These are phyloP conservation scores for Globisporangium sylvaticum DNA, from an alignment of 352 stramenopile genomes.

Conservation along the genomic window DNA sequence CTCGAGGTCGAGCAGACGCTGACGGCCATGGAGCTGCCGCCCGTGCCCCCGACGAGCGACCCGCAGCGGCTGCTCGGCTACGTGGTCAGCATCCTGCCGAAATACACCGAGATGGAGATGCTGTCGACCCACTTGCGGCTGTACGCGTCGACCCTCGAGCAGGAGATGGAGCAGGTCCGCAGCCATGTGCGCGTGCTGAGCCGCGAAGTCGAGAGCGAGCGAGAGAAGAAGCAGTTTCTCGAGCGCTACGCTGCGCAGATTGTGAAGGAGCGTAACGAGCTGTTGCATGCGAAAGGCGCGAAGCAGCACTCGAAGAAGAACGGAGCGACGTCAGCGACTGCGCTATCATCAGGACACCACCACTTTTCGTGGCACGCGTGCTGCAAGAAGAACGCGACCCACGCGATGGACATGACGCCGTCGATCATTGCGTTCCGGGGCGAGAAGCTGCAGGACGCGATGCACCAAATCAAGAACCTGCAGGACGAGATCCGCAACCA, in stretches of 20 bases:
- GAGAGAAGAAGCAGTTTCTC: constrained; percentile 78
- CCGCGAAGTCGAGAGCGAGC: constrained; percentile 41
- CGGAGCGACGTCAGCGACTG: background rate
- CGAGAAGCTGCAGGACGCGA: constrained; percentile 64
- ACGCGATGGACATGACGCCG: constrained; percentile 60
- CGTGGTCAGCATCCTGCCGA: constrained; percentile 67
- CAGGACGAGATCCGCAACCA: constrained; percentile 68
- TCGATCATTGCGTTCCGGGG: constrained; percentile 72
- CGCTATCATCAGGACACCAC: constrained; percentile 10
- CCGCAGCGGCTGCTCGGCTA: constrained; percentile 71
- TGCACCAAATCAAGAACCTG: constrained; percentile 38
- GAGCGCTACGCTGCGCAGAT: constrained; percentile 78
- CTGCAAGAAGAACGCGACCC: constrained; percentile 73
- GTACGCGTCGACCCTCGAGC: constrained; percentile 64
- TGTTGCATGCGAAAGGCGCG: constrained; percentile 54
- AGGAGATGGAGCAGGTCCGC: constrained; percentile 73
- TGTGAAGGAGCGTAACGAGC: constrained; percentile 83
- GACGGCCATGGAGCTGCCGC: constrained; percentile 43
- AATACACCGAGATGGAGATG: constrained; percentile 86
- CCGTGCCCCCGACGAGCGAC: constrained; percentile 68
- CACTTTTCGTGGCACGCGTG: constrained; percentile 80
- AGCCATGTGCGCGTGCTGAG: constrained; percentile 52
- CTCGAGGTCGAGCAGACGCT: constrained; percentile 54
- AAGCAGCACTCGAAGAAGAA: constrained; percentile 37
- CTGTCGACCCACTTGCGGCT: constrained; percentile 67